Base-by-base conservation (phyloP, 2,329 filamentous ascomycete genomes). In the Daldinia eschscholtzii region DNA sequence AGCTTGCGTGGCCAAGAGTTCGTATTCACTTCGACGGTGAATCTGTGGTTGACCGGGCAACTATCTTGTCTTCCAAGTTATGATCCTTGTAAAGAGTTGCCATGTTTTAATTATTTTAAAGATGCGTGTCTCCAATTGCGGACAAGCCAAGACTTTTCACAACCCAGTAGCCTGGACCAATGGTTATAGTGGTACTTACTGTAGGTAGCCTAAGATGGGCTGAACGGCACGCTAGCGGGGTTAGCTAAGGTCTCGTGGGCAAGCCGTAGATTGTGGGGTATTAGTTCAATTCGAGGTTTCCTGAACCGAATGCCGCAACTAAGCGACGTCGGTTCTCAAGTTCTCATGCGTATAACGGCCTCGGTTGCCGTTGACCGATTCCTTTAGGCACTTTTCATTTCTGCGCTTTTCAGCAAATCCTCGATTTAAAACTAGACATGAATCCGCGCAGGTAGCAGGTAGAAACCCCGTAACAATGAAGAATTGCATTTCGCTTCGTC, bases 31-130 rank as follows among this genome's bases (percentile, higher is more conserved):
- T 42, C 55, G 39, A 68, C 52, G 59, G 65, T 61, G 65, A 57
- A 15, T 26, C 13, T 52, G 61, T 15, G 70, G 82, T 83, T 81
- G 81, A 71, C 81, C 57, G 70, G 78, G 78, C 80, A 83, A 84
- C 81, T 74, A 80, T 81, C 77, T 15, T 15, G 33, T 15, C 26
- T 64, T 63, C 60, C 63, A 61, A 68, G 63, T 67, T 57, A 53
- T 33, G 20, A 69, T 62, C 66, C 66, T 42, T 58, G 66, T 23
- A 33, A 61, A 28, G 26, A 39, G 35, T 15, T 39, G 35, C 12
- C 3, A 15, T 39, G 30, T 35, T 35, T 6, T 20, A 55, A 13
- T 3, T 39, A n/a, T 35, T 35, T 6, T 20, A 55, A 13, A 50
- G 46, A 52, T 33, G 26, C n/a, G 1, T 12, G 26, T 52, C 46